Evolutionary conservation across 2,329 filamentous ascomycete species (phyloP), one percentile per base, ranked within the genome.

Genomic region (Domatiomyces catenatus): DNA sequence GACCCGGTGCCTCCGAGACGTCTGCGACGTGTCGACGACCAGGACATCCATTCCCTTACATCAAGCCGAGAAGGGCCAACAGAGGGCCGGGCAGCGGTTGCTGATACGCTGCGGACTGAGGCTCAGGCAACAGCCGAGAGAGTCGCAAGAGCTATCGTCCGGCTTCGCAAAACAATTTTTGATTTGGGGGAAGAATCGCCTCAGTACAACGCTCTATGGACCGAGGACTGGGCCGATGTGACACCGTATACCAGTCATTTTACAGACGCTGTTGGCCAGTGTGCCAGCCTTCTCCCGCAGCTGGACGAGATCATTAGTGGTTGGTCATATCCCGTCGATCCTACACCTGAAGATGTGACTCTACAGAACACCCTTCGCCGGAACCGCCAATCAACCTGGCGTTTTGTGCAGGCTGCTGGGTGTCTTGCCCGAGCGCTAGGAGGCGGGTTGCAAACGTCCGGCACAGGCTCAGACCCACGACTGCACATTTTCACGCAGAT

Each of bases 391-490:
- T 69, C 75, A 17, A 69, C 72, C 28, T 74, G 75, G 61, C 71
- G 77, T 51, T 82, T 81, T 59, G 73, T 81, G 1, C 80, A 82
- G 63, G 78, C 76, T 44, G 69, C 76, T 39, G 80, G 78, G 22
- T 76, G 74, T 2, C 63, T 82, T 17, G 69, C 77, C 15, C 67
- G 73, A 48, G 71, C 72, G 1, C 65, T 83, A n/a, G 77, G 75
- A 19, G 76, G 75, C 1, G 68, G 67, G 53, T 59, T 77, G 2
- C 67, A 70, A 50, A 73, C 69, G 26, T 66, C 67, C 28, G 66
- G 66, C 43, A 61, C 64, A 26, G 56, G 64, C 55, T 60, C 64
- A 19, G 63, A 64, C 43, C 60, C 67, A 19, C 64, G 68, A 8
- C 59, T 71, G 20, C 61, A 66, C n/a, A 60, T 66, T 45, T 78